Conservation (phyloP, 257 asterid species). For the Misopates orontium region DNA sequence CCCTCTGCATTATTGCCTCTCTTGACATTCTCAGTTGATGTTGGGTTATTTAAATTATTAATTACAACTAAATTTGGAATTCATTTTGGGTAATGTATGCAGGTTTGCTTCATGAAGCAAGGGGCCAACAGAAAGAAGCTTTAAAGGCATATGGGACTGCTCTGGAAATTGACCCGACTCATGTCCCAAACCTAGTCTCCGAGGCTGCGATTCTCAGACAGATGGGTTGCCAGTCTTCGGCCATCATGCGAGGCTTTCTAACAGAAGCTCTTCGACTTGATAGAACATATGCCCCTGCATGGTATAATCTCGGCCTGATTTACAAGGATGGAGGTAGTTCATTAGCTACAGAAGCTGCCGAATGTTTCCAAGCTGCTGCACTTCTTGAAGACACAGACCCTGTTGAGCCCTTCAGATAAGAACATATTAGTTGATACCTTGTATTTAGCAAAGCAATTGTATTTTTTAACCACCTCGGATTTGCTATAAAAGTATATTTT, state of each 20-base stretch:
- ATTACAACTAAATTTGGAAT: not conserved
- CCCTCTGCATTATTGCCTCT: not conserved
- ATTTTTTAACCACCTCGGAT: not conserved
- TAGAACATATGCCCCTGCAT: conserved; percentile 60
- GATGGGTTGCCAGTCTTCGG: conserved; percentile 44
- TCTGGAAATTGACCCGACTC: conserved; percentile 59
- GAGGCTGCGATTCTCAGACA: conserved; percentile 55
- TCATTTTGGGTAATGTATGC: conserved; percentile 24
- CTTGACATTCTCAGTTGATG: not conserved
- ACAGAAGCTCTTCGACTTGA: conserved; percentile 75
- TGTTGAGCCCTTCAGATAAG: conserved; percentile 75
- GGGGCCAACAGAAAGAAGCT: conserved; percentile 61
- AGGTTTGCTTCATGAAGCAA: conserved; percentile 84
- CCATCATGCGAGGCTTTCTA: conserved; percentile 58
- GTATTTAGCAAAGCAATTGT: conserved; percentile 7
- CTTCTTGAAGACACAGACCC: conserved; percentile 76
- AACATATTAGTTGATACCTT: not conserved
- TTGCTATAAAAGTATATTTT: conserved; percentile 8
- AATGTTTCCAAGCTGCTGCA: conserved; percentile 77
- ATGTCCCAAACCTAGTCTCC: conserved; percentile 75
- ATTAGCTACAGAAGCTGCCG: conserved; percentile 63
- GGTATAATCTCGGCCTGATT: conserved; percentile 81
- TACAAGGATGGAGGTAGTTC: conserved; percentile 60
- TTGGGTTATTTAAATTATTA: not conserved
- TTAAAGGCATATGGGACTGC: conserved; percentile 56